Conservation (phyloP, 805 yeast species). For the Blastobotrys americana region DNA sequence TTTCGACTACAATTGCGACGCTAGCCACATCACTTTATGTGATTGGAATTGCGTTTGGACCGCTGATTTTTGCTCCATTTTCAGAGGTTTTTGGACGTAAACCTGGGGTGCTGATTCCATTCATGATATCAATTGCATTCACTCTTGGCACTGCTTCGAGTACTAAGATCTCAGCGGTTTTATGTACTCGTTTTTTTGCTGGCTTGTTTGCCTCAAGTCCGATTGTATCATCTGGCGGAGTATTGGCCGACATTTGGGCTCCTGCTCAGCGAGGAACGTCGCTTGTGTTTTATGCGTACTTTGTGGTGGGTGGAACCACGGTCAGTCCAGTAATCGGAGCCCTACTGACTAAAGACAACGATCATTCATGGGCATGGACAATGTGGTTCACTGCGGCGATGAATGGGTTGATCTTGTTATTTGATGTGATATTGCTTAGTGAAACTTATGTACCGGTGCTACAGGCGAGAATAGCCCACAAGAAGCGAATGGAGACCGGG, state of each 20-base stretch:
- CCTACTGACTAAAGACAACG: slow-evolving; percentile 35
- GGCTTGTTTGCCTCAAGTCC: slow-evolving; percentile 59
- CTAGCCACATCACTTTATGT: slow-evolving; percentile 54
- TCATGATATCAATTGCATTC: slow-evolving; percentile 35
- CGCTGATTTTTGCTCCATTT: slow-evolving; percentile 56
- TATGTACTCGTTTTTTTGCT: slow-evolving; percentile 49
- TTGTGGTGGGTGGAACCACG: slow-evolving; percentile 39
- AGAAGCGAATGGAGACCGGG: slow-evolving; percentile 69
- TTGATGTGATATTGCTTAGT: slow-evolving; percentile 33
- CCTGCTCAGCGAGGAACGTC: slow-evolving; percentile 49
- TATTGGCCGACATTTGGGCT: slow-evolving; percentile 48
- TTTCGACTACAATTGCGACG: slow-evolving; percentile 42
- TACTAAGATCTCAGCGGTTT: slow-evolving; percentile 43
- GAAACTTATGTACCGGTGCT: slow-evolving; percentile 40
- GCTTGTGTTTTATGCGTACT: slow-evolving; percentile 41
- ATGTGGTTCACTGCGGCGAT: slow-evolving; percentile 45
- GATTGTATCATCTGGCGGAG: slow-evolving; percentile 53
- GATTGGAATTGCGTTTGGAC: slow-evolving; percentile 63
- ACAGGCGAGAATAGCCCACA: slow-evolving; percentile 56
- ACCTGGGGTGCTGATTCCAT: slow-evolving; percentile 39
- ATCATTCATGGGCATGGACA: slow-evolving; percentile 52
- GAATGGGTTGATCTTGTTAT: slow-evolving; percentile 27
- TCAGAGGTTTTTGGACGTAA: slow-evolving; percentile 49
- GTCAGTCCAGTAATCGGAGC: slow-evolving; percentile 47
- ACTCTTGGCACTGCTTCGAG: slow-evolving; percentile 46